Evolutionary conservation across 1,284 basidiomycete species (phyloP), one percentile per base, ranked within the genome.

Genomic region (Ustilago shanxiensis): DNA sequence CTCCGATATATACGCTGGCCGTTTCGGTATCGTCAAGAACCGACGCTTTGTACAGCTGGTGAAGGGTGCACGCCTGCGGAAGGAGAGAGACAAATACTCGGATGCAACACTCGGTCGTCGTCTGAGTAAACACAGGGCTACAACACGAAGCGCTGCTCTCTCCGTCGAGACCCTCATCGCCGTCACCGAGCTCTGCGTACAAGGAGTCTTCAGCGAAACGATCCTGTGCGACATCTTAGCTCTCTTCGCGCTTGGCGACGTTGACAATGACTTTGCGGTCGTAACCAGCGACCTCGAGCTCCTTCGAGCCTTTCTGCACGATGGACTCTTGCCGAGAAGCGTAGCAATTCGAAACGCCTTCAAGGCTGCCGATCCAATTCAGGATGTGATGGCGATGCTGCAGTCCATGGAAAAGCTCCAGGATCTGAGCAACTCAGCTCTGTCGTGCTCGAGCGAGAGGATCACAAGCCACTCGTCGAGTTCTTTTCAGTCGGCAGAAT

Each of bases 171-270:
- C 49, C 9, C 54, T 71, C 9, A 28, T 52, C 3, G 58, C 62
- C 1, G 44, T 61, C 22, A 58, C 56, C 53, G 62, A 65, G 28
- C 62, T 71, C 2, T 71, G 68, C 29, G 22, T 65, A 9, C 52
- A 61, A 16, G 53, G 62, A 28, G 53, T 60, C 13, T 47, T 71
- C 14, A 28, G 53, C 31, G 24, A 20, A 16, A 39, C 45, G 9
- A 22, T 64, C 13, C 61, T 64, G 1, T 18, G 33, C 22, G 57
- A 64, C 13, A 35, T 71, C 5, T 44, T 71, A 2, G 52, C 54
- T 14, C 57, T 71, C 2, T 71, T 71, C 39, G 44, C 49, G 41
- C 54, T 71, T 18, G 68, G 62, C 31, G 62, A 71, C 39, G 49
- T 63, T 16, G 55, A 65, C 11, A 39, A 54, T 20, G 16, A 35